Evolutionary conservation across 2,329 filamentous ascomycete genomes (phyloP), one percentile per base, ranked within the genome.

Genomic region (Scedosporium minutisporum): DNA sequence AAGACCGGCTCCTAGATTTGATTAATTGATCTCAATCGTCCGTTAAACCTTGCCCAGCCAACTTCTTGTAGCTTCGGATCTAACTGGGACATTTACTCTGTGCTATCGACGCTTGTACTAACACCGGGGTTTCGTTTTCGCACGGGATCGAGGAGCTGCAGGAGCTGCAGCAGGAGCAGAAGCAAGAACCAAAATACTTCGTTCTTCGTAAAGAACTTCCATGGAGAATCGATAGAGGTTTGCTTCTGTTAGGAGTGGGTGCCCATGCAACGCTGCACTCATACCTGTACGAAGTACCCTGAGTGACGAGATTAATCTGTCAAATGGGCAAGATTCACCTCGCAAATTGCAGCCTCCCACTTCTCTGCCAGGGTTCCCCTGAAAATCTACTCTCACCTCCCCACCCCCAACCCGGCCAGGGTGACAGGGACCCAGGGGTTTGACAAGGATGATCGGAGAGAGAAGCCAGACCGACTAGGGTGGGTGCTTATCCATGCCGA

Each of bases 231-330:
- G n/a, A 55, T 55, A 7, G 21, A 27, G 51, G 51, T 55, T 55
- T 48, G n/a, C 14, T 29, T 55, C 23, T 27, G 23, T 18, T 1
- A 55, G 9, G 18, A 23, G 51, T 55, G 51, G 51, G 51, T 55
- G 51, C 51, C 23, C 27, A 55, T 55, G 51, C 51, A 25, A 55
- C 51, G 51, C 51, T 55, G 21, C 51, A 27, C 18, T 12, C 33
- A 38, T 14, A 38, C 33, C 33, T 38, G 10, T 38, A 38, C 33
- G 33, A 38, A 38, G 33, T 55, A 55, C 51, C 51, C 51, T 55
- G 51, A 23, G 51, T 14, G 51, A 55, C 23, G 51, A 55, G 51
- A 55, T 55, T 55, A 55, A 55, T 55, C 51, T 55, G 51, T 55
- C 51, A 55, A 55, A 23, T 27, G 51, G 51, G 23, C 51, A 55